Evolutionary conservation across 2,329 filamentous ascomycete genomes (phyloP).

Genomic region (Cladosporium velox): DNA sequence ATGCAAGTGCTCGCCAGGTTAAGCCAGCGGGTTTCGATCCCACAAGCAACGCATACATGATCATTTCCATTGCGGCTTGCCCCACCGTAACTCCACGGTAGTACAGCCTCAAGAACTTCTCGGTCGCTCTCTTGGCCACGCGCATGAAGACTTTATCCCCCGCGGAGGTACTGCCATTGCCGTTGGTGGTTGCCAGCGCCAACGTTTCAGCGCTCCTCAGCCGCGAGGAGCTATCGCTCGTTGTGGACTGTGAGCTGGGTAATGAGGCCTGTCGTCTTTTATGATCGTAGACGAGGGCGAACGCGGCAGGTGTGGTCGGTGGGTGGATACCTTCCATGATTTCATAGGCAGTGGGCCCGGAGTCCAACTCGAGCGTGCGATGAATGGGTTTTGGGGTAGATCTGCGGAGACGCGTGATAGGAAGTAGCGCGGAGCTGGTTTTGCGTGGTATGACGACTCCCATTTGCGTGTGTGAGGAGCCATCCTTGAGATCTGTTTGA

Average conservation of each 20-base stretch:
- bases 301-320: no score
- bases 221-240: no score
- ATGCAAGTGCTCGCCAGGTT: background rate
- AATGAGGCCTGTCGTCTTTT: background rate
- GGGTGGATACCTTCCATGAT: background rate
- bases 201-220: background rate
- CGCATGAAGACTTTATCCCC: background rate
- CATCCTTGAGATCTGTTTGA: background rate
- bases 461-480: background rate
- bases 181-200: background rate
- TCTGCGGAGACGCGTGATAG: no score
- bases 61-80: background rate
- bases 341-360: background rate
- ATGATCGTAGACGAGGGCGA: no score
- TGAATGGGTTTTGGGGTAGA: no score
- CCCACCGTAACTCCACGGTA: background rate
- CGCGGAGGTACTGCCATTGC: background rate
- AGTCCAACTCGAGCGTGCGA: no score
- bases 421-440: no score
- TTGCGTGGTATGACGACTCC: no score
- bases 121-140: background rate
- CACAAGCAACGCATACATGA: background rate
- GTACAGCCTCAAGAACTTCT: background rate
- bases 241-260: background rate
- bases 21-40: background rate